These are phyloP conservation scores for Actinomucor elegans DNA, from an alignment of 371 early-diverging fungal species.

Conservation along the genomic window DNA sequence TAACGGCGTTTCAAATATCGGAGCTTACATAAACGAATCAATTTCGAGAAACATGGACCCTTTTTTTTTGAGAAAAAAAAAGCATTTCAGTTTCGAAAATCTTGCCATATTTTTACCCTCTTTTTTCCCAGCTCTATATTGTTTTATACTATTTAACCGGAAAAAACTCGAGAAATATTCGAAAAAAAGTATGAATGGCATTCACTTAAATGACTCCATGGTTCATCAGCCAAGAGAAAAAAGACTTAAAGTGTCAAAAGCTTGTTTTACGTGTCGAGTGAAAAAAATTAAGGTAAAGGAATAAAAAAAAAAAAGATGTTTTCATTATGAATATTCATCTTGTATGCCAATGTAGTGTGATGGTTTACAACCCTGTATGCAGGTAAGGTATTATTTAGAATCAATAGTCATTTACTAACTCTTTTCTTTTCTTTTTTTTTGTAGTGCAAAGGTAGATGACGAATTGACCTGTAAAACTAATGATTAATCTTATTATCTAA, in stretches of 20 bases:
- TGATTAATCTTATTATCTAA: not conserved
- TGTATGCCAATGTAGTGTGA: conserved; percentile 34
- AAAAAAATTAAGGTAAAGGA: conserved; percentile 52
- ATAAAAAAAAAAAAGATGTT: not conserved
- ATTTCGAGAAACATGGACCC: conserved; percentile 20
- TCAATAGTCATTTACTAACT: not conserved
- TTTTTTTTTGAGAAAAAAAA: conserved; percentile 15
- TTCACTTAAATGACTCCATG: conserved; percentile 4
- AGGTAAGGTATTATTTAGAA: conserved; percentile 27
- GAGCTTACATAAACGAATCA: conserved; percentile 23
- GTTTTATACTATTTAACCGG: no score
- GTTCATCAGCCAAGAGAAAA: conserved; percentile 27
- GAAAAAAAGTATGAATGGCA: conserved; percentile 1
- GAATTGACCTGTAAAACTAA: not conserved
- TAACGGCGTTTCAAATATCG: not conserved
- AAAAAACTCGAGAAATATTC: no score
- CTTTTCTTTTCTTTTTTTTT: not conserved
- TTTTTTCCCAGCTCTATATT: not conserved
- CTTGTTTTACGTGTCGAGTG: conserved; percentile 48
- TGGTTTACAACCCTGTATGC: conserved; percentile 31
- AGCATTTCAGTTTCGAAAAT: not conserved
- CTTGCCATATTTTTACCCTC: not conserved
- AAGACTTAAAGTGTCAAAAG: conserved; percentile 44
- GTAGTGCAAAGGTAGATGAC: not conserved
- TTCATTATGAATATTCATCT: not conserved